Percentiles rank a stretch among this genome's conserved stretches.
phyloP scores from a whole-genome alignment of 306 rosid species.

The Pachyrhizus erosus region DNA sequence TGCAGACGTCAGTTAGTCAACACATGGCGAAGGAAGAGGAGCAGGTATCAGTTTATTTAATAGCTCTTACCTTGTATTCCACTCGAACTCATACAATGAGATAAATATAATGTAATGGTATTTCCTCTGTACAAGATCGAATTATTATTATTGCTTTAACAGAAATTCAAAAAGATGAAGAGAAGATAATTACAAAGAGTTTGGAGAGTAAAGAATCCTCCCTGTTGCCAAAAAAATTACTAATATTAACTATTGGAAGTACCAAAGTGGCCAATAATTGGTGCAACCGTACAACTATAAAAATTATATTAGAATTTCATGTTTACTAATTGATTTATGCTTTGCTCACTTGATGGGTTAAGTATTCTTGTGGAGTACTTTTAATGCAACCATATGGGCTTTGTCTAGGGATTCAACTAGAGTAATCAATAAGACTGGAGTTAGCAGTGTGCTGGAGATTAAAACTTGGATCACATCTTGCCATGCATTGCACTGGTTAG shows the following conservation, averaged over 20 bases:
- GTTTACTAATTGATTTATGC: neutral
- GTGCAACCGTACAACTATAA: too few relatives aligned
- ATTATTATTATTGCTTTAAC: conserved; percentile 1
- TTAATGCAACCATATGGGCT: neutral
- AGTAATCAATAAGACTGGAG: neutral
- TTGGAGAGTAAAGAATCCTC: conserved; percentile 15
- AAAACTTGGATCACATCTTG: neutral
- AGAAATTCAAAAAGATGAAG: conserved; percentile 4
- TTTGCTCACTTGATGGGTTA: conserved; percentile 18
- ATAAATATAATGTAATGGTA: conserved; percentile 11
- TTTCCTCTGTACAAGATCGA: neutral
- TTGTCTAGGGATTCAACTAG: conserved; percentile 21
- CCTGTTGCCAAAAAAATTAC: conserved; percentile 1
- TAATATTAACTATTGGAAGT: conserved; percentile 27
- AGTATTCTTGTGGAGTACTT: conserved; percentile 32
- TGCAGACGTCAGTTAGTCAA: conserved; percentile 91
- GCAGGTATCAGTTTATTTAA: conserved; percentile 70
- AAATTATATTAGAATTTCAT: conserved; percentile 35
- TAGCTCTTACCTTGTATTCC: conserved; percentile 34
- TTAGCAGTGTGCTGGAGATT: neutral
- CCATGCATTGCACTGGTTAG: neutral
- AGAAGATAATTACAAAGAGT: conserved; percentile 21
- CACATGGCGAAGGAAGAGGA: conserved; percentile 99
- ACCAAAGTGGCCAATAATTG: conserved; percentile 23
- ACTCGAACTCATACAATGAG: neutral